Conservation (phyloP, 768 basidiomycete genomes). For the Clavulina sp. region DNA sequence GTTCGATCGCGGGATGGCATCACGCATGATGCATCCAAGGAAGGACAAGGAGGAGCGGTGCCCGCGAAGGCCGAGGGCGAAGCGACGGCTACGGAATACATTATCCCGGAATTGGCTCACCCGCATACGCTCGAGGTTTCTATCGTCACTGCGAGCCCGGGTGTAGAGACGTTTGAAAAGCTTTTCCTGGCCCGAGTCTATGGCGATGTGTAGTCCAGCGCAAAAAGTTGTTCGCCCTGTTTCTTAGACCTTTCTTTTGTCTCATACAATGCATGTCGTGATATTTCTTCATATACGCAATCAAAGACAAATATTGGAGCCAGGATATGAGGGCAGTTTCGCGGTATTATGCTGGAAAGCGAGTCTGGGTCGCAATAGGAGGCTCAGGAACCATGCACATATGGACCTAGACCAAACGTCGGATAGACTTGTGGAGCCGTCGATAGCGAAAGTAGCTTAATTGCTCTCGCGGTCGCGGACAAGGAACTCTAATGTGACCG, state of each 20-base stretch:
- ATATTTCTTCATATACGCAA: background rate
- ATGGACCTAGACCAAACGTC: background rate
- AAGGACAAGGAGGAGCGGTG: background rate
- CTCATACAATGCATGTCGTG: too few relatives aligned
- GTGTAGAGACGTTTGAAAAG: background rate
- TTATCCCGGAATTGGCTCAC: too few relatives aligned
- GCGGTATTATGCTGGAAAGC: background rate
- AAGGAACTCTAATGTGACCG: background rate
- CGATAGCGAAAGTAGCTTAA: background rate
- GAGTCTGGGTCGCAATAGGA: background rate
- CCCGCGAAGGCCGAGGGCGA: background rate
- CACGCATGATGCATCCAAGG: background rate
- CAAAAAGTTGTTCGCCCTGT: background rate
- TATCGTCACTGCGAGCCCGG: background rate
- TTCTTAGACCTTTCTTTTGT: background rate
- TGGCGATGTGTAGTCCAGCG: background rate
- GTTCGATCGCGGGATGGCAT: slow-evolving; percentile 8
- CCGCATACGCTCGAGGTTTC: too few relatives aligned
- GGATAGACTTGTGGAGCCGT: background rate
- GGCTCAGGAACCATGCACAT: background rate
- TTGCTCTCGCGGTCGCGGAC: background rate
- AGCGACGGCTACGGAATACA: background rate
- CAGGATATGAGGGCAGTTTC: background rate
- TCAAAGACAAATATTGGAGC: background rate
- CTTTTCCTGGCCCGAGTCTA: background rate